Conservation (phyloP, 2,329 filamentous ascomycete species). For the Cercospora zeina region DNA sequence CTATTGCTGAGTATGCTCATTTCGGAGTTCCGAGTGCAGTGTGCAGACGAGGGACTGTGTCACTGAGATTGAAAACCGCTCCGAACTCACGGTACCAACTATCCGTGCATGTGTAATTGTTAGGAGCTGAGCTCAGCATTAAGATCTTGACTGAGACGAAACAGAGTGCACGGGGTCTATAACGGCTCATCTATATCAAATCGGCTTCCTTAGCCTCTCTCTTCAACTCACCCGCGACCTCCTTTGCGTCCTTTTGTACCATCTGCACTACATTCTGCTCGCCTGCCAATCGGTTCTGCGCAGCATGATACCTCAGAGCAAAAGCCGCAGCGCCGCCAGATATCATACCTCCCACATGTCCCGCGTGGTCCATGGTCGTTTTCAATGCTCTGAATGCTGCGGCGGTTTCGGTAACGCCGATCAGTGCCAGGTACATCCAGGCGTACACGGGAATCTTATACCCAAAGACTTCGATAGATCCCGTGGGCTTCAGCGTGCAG, state of each 20-base stretch:
- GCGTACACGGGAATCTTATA: slow-evolving; percentile 40
- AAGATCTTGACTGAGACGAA: not conserved
- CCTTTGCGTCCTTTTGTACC: slow-evolving; percentile 10
- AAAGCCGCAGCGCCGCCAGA: slow-evolving; percentile 20
- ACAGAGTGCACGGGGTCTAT: not conserved
- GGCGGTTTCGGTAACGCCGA: slow-evolving; percentile 32
- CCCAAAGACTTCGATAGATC: slow-evolving; percentile 34
- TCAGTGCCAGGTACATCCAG: slow-evolving; percentile 45
- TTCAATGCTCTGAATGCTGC: slow-evolving; percentile 30
- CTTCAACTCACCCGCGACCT: slow-evolving; percentile 12
- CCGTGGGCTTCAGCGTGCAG: slow-evolving; percentile 46
- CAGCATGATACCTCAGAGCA: slow-evolving; percentile 9
- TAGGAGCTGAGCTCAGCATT: no score
- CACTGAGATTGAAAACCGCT: no score
- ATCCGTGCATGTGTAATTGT: no score
- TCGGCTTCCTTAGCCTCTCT: slow-evolving; percentile 8
- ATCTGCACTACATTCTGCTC: slow-evolving; percentile 7
- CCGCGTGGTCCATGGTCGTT: slow-evolving; percentile 40
- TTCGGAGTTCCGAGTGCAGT: no score
- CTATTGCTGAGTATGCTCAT: no score
- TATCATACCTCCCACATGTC: slow-evolving; percentile 41
- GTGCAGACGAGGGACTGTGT: no score
- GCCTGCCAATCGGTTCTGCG: not conserved
- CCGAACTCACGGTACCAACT: no score
- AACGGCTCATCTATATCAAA: not conserved